Percentiles rank a stretch among this genome's conserved stretches.
These are phyloP conservation scores for Exophiala calicioides DNA, from an alignment of 2,329 filamentous ascomycete species.

Conservation along the genomic window DNA sequence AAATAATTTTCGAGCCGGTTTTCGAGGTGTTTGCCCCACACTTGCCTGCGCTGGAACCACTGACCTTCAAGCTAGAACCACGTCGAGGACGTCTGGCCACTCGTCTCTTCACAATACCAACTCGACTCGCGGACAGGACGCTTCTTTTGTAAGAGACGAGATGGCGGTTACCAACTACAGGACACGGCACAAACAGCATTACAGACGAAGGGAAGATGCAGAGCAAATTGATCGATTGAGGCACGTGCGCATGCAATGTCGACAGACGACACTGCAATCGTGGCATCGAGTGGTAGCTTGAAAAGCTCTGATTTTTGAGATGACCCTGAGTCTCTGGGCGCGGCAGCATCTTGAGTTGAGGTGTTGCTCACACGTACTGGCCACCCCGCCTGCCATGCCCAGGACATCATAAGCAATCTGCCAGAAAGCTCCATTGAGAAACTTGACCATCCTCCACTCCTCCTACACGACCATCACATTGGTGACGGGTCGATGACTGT, in stretches of 20 bases:
- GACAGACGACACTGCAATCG: slow-evolving; percentile 2
- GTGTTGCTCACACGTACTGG: slow-evolving; percentile 11
- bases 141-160: too few species aligned
- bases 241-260: too few species aligned
- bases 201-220: slow-evolving; percentile 3
- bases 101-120: too few species aligned
- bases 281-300: slow-evolving; percentile 11
- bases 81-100: too few species aligned
- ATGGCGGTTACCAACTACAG: too few species aligned
- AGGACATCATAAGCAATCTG: slow-evolving; percentile 30
- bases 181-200: too few species aligned
- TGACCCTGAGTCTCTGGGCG: slow-evolving; percentile 19
- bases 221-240: slow-evolving; percentile 19
- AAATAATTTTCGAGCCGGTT: slow-evolving; percentile 1
- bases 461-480: slow-evolving; percentile 24
- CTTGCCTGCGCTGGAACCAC: too few species aligned
- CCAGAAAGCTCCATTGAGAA: slow-evolving; percentile 30
- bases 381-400: slow-evolving; percentile 15
- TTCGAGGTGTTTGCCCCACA: too few species aligned
- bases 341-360: slow-evolving; percentile 12
- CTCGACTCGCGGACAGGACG: too few species aligned
- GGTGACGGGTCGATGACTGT: slow-evolving; percentile 14
- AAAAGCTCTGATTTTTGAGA: slow-evolving; percentile 20
- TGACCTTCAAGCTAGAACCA: too few species aligned
- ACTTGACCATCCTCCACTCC: slow-evolving; percentile 31